A percentile compares a stretch with the other conserved stretches of the same genome.
phyloP scores from a whole-genome alignment of 805 yeast genomes.

The Nakazawaea wickerhamii region DNA sequence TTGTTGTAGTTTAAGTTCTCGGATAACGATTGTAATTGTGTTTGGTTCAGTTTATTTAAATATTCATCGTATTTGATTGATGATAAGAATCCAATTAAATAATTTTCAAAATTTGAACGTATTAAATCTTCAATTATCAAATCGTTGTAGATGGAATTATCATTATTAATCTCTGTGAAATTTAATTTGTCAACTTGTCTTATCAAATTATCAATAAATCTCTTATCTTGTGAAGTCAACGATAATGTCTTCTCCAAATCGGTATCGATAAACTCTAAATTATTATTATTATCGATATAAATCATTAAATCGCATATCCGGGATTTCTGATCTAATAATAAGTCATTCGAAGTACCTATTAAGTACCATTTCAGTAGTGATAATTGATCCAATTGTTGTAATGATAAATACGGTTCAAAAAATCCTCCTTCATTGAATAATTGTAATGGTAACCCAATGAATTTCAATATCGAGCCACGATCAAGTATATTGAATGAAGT shows the following conservation, averaged over 20 bases:
- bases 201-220: slow-evolving; percentile 61
- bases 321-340: slow-evolving; percentile 60
- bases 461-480: slow-evolving; percentile 67
- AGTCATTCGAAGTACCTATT: slow-evolving; percentile 84
- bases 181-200: slow-evolving; percentile 35
- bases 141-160: slow-evolving; percentile 28
- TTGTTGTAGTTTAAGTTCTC: slow-evolving; percentile 11
- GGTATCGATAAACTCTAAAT: slow-evolving; percentile 41
- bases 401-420: slow-evolving; percentile 90
- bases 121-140: slow-evolving; percentile 66
- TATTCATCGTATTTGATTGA: slow-evolving; percentile 67
- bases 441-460: slow-evolving; percentile 84
- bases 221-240: slow-evolving; percentile 59
- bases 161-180: neutral
- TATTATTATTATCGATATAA: slow-evolving; percentile 47
- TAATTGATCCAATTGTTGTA: slow-evolving; percentile 83
- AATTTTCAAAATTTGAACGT: slow-evolving; percentile 85
- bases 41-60: slow-evolving; percentile 30
- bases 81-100: slow-evolving; percentile 69
- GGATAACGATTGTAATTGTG: slow-evolving; percentile 29
- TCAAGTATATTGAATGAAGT: slow-evolving; percentile 72
- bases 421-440: slow-evolving; percentile 81
- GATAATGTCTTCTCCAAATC: slow-evolving; percentile 39
- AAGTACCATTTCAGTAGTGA: slow-evolving; percentile 53
- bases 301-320: slow-evolving; percentile 67